Conservation (phyloP, 495 filamentous ascomycete species). For the Sphaerosporella brunnea region DNA sequence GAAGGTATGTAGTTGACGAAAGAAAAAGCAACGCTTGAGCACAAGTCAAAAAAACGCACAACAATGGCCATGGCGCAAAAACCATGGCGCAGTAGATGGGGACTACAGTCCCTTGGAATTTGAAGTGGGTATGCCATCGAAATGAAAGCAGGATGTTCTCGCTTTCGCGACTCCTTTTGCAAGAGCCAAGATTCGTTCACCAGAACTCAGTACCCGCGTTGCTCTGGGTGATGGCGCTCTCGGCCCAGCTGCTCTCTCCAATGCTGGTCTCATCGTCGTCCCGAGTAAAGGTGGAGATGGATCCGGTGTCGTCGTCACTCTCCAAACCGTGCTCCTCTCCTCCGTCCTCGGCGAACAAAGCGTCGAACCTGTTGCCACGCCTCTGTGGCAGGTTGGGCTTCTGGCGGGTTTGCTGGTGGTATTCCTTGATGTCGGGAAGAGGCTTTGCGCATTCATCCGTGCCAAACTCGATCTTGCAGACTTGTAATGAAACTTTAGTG, state of each 20-base stretch:
- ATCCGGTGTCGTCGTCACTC: neutral
- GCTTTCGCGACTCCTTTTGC: too few species aligned
- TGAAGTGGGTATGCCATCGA: too few species aligned
- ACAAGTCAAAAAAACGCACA: too few species aligned
- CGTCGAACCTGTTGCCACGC: neutral
- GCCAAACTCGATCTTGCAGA: constrained; percentile 53
- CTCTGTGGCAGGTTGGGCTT: neutral
- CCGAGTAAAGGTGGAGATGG: neutral
- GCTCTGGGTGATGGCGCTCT: neutral
- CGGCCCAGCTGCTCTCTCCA: neutral
- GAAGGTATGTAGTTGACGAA: too few species aligned
- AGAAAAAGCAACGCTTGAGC: too few species aligned
- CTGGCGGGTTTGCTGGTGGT: neutral
- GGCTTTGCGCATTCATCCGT: constrained; percentile 57
- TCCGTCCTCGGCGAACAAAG: constrained; percentile 1
- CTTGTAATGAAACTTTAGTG: too few species aligned
- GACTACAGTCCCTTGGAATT: too few species aligned
- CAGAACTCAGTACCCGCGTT: neutral
- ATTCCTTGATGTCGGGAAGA: constrained; percentile 27
- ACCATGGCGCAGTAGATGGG: too few species aligned
- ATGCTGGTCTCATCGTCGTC: neutral
- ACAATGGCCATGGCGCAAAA: too few species aligned
- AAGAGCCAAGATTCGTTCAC: too few species aligned
- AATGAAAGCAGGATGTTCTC: too few species aligned
- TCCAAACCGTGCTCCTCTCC: neutral